A percentile compares a stretch with the other conserved stretches of the same genome.
Conservation (phyloP, 1,284 basidiomycete genomes). For the Ganoderma leucocontextum region DNA sequence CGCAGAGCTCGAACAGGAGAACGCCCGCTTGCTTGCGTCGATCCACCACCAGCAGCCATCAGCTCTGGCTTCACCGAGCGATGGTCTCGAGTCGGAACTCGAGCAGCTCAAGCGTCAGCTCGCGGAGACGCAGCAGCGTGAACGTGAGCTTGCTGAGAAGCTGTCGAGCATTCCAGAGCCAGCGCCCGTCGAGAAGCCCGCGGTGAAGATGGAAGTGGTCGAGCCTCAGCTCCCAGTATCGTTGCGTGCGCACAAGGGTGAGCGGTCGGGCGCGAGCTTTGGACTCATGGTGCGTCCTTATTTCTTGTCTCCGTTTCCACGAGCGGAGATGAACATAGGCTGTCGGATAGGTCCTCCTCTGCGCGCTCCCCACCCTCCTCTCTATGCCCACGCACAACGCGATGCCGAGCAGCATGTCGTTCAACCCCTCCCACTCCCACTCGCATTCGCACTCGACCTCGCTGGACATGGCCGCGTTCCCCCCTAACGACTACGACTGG, state of each 20-base stretch:
- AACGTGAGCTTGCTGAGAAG: constrained; percentile 67
- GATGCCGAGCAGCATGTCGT: constrained; percentile 61
- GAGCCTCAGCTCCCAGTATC: constrained; percentile 54
- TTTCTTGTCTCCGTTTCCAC: not conserved
- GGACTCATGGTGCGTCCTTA: constrained; percentile 68
- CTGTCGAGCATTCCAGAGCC: constrained; percentile 50
- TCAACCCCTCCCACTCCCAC: constrained; percentile 53
- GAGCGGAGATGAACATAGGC: constrained; percentile 8
- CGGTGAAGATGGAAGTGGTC: constrained; percentile 62
- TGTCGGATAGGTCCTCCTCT: constrained; percentile 32
- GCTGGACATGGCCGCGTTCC: constrained; percentile 55
- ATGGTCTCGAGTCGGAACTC: constrained; percentile 62
- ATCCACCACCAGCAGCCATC: constrained; percentile 41
- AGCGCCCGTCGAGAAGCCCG: constrained; percentile 40
- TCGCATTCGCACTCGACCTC: constrained; percentile 51
- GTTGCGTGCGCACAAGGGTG: constrained; percentile 51
- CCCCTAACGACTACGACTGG: constrained; percentile 62
- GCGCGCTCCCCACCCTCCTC: constrained; percentile 74
- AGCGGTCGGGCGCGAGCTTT: constrained; percentile 65
- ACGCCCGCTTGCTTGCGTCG: constrained; percentile 68
- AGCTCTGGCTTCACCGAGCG: constrained; percentile 23
- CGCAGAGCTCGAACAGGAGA: constrained; percentile 80
- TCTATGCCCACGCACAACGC: constrained; percentile 64
- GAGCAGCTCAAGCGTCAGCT: constrained; percentile 64
- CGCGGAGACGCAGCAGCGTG: constrained; percentile 69